Base-by-base conservation (phyloP, 2,329 filamentous ascomycete genomes). In the Polychaeton citri region DNA sequence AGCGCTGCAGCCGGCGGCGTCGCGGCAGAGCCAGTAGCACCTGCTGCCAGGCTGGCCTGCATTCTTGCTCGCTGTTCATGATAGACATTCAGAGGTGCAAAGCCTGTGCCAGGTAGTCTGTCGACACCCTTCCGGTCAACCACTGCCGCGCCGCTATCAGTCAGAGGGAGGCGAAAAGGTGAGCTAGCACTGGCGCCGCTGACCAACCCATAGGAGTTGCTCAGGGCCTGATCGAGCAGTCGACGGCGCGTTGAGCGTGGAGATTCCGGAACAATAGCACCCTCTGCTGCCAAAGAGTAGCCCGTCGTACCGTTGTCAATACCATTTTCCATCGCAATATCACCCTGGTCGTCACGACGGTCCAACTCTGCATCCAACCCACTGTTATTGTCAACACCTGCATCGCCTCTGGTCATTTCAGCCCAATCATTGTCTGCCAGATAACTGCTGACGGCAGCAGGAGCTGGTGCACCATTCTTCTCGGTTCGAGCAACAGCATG, bases 391-490 rank as follows among this genome's bases (percentile, higher is more conserved):
- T 36, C 30, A 10, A 38, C 32, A 21, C 46, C 43, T 10, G 45
- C 43, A 24, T 50, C 51, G n/a, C 44, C 45, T 5, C 48, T 47
- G 12, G 46, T 45, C 61, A 70, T 69, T 47, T 69, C 56, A 32
- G 60, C 60, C 30, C 70, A 54, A 36, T 71, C 68, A 37, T 62
- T 61, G 17, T 69, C 65, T 10, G 63, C 49, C 26, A 70, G 67
- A 19, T 60, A 48, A 8, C 54, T 43, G 9, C 52, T 52, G 12
- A 69, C 59, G 0, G 61, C 47, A 2, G 62, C 54, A 15, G 65
- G 64, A 12, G 64, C 53, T 2, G 67, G 65, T 1, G 65, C 65
- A 6, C 64, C 57, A 8, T 43, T 45, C 30, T 66, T 65, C 41
- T 68, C 66, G 33, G 55, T 55, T 35, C 67, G 65, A 19, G 57